Conservation (phyloP, 768 basidiomycete genomes). For the Boletus pseudo-olivaceus region DNA sequence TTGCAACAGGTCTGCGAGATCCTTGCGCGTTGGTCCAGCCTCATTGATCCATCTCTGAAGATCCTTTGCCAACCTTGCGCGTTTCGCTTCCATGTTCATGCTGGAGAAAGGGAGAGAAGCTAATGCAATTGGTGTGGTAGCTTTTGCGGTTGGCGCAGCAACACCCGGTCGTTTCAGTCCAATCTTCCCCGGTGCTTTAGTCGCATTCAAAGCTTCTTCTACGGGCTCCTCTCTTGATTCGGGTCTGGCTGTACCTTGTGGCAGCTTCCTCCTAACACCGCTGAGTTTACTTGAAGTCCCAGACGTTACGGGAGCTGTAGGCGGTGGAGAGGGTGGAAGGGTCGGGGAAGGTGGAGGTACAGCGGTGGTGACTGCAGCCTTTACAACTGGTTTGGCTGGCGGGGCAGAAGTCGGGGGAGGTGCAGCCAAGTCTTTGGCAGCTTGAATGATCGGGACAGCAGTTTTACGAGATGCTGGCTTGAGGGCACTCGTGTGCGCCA, state of each 20-base stretch:
- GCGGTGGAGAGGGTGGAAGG: slow-evolving; percentile 42
- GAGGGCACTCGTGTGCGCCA: slow-evolving; percentile 80
- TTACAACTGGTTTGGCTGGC: slow-evolving; percentile 27
- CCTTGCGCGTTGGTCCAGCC: slow-evolving; percentile 76
- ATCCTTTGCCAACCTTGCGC: slow-evolving; percentile 69
- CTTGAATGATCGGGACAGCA: slow-evolving; percentile 85
- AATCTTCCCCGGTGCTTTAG: slow-evolving; percentile 36
- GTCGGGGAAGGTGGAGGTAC: slow-evolving; percentile 24
- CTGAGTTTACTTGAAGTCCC: slow-evolving; percentile 42
- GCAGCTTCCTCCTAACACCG: slow-evolving; percentile 71
- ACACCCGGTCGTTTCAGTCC: slow-evolving; percentile 46
- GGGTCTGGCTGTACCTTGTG: slow-evolving; percentile 51
- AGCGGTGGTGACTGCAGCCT: slow-evolving; percentile 19
- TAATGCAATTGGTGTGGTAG: slow-evolving; percentile 31
- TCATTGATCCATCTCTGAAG: slow-evolving; percentile 83
- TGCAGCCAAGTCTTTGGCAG: slow-evolving; percentile 57
- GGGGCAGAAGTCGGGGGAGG: slow-evolving; percentile 26
- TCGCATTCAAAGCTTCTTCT: slow-evolving; percentile 32
- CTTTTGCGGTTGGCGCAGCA: slow-evolving; percentile 28
- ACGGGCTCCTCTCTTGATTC: slow-evolving; percentile 40
- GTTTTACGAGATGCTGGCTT: slow-evolving; percentile 89
- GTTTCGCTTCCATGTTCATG: slow-evolving; percentile 46
- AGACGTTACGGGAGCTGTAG: slow-evolving; percentile 31
- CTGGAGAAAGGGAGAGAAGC: slow-evolving; percentile 34
- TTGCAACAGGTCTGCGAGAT: slow-evolving; percentile 81